These are phyloP conservation scores for Ophiostoma ulmi DNA, from an alignment of 2,329 filamentous ascomycete species.

Conservation along the genomic window DNA sequence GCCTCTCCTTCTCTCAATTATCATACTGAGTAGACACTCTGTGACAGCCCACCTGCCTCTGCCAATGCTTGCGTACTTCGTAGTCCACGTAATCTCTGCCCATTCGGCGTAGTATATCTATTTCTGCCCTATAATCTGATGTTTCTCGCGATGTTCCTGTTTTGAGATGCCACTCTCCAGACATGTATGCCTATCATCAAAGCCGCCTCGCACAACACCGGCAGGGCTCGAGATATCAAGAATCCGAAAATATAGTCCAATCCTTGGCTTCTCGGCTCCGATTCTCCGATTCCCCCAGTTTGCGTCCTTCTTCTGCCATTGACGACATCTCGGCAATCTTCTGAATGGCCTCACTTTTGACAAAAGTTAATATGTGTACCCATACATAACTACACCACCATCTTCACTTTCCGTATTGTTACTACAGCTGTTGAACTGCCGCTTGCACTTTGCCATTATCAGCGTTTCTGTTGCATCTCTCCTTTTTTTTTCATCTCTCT, in stretches of 20 bases:
- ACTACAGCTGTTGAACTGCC: neutral
- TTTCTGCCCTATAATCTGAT: neutral
- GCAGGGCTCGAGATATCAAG: neutral
- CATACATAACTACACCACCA: neutral
- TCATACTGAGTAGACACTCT: neutral
- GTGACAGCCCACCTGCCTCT: neutral
- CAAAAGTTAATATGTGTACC: neutral
- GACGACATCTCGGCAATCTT: neutral
- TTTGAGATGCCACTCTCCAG: neutral
- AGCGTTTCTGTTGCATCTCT: slow-evolving; percentile 1
- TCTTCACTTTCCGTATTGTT: neutral
- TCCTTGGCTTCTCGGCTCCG: neutral
- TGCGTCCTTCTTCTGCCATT: neutral
- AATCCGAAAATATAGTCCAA: neutral
- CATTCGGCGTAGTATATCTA: neutral
- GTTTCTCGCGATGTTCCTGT: slow-evolving; percentile 5
- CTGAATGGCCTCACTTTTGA: slow-evolving; percentile 3
- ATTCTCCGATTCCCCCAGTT: neutral
- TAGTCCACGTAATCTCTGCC: neutral
- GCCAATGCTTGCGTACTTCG: slow-evolving; percentile 5
- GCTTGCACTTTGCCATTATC: neutral
- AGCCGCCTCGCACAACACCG: neutral
- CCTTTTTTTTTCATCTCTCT: neutral
- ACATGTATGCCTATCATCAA: neutral
- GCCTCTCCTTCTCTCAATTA: slow-evolving; percentile 5